Evolutionary conservation across 2,329 filamentous ascomycete genomes (phyloP).

Genomic region (Alternaria sp.): DNA sequence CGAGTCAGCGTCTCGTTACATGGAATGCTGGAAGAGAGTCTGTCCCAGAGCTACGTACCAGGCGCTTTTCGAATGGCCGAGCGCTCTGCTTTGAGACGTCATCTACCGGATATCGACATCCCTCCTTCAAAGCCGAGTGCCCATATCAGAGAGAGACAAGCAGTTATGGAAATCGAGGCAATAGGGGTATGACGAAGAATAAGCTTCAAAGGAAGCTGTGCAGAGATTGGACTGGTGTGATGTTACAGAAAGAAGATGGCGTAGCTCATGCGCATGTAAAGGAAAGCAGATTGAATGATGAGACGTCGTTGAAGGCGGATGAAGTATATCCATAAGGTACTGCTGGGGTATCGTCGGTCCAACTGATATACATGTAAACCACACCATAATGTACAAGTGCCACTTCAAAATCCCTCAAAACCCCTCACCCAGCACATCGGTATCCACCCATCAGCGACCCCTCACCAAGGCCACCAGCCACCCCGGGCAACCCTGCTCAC

Average conservation of each 20-base stretch:
- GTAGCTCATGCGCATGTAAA: neutral
- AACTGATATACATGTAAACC: constrained; percentile 3
- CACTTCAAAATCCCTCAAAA: neutral
- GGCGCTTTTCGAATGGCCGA: neutral
- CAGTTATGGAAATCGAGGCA: neutral
- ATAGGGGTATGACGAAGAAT: neutral
- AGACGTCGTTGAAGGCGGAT: neutral
- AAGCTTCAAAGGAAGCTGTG: neutral
- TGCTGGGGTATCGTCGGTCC: constrained; percentile 7
- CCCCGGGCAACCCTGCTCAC: constrained; percentile 26
- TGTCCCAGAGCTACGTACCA: neutral
- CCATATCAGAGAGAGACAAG: neutral
- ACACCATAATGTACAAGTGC: constrained; percentile 1
- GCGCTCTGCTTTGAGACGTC: neutral
- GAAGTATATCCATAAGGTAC: neutral
- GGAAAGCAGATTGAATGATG: neutral
- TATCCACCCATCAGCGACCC: neutral
- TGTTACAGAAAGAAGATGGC: neutral
- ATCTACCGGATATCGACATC: neutral
- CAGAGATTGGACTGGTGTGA: neutral
- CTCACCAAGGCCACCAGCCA: constrained; percentile 39
- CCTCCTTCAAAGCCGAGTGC: neutral
- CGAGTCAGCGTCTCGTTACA: neutral
- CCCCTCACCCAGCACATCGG: neutral
- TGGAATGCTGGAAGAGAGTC: neutral